These are phyloP conservation scores for Hypoxylon intermedium DNA, from an alignment of 495 filamentous ascomycete species.

Conservation along the genomic window DNA sequence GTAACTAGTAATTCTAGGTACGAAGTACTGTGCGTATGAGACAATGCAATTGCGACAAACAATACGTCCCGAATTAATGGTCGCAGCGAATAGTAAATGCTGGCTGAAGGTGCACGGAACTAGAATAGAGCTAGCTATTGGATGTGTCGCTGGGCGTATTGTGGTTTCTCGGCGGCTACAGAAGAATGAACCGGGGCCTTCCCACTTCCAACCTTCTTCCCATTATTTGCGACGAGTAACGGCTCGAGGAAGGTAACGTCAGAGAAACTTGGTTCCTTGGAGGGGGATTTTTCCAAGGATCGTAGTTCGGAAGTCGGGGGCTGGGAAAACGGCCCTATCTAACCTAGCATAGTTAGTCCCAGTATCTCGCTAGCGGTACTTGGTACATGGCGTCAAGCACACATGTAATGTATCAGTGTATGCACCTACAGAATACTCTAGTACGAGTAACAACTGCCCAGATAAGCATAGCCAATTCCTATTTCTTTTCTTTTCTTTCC, in stretches of 20 bases:
- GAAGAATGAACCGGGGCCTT: constrained; percentile 10
- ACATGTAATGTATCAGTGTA: constrained; percentile 18
- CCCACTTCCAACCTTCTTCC: constrained; percentile 1
- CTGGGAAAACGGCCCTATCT: constrained; percentile 22
- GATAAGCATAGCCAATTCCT: constrained; percentile 25
- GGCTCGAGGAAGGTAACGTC: constrained; percentile 32
- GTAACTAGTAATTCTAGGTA: background rate
- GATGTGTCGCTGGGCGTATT: too few species aligned
- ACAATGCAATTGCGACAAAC: constrained; percentile 19
- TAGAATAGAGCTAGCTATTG: background rate
- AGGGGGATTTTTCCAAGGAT: background rate
- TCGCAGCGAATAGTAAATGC: background rate
- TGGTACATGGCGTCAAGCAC: constrained; percentile 28
- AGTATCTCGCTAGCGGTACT: constrained; percentile 1
- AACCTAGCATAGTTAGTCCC: constrained; percentile 23
- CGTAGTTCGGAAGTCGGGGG: constrained; percentile 22
- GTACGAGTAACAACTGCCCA: constrained; percentile 21
- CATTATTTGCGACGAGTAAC: constrained; percentile 4
- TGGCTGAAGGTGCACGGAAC: background rate
- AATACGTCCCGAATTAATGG: constrained; percentile 1
- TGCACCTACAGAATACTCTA: too few species aligned
- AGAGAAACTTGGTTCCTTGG: constrained; percentile 25
- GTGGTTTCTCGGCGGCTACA: background rate
- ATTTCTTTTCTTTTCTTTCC: too few species aligned
- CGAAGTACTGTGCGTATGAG: too few species aligned